phyloP scores from a whole-genome alignment of 2,329 filamentous ascomycete genomes.

The Diaporthe sp. region DNA sequence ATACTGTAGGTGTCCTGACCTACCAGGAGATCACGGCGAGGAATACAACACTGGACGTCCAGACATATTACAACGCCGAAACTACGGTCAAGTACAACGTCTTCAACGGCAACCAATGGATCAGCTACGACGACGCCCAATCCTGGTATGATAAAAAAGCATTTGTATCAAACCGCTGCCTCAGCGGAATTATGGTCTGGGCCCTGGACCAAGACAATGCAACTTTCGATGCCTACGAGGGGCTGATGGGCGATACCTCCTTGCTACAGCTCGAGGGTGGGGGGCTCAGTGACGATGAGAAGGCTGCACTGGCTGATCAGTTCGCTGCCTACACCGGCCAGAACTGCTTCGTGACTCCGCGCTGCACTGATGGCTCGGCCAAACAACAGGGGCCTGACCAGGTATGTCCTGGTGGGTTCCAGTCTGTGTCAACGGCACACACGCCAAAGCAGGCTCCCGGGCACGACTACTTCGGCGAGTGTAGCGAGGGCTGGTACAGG shows the following conservation, averaged over 20 bases:
- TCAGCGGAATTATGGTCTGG: slow-evolving; percentile 39
- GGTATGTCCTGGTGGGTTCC: slow-evolving; percentile 39
- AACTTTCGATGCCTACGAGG: slow-evolving; percentile 35
- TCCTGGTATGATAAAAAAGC: not conserved
- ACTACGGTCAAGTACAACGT: slow-evolving; percentile 34
- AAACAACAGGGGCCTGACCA: slow-evolving; percentile 36
- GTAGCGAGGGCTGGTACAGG: slow-evolving; percentile 39
- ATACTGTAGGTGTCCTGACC: slow-evolving; percentile 8
- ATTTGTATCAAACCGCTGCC: slow-evolving; percentile 36
- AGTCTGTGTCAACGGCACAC: slow-evolving; percentile 33
- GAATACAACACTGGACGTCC: not conserved
- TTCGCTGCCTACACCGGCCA: slow-evolving; percentile 41
- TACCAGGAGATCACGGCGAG: not conserved
- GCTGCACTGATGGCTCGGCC: slow-evolving; percentile 39
- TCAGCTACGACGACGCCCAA: slow-evolving; percentile 35
- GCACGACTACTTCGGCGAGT: slow-evolving; percentile 19
- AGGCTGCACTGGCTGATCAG: slow-evolving; percentile 32
- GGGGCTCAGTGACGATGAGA: not conserved
- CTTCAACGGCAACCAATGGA: slow-evolving; percentile 46
- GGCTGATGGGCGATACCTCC: slow-evolving; percentile 37
- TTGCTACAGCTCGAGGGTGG: slow-evolving; percentile 11
- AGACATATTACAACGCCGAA: not conserved
- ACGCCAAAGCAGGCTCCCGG: slow-evolving; percentile 26
- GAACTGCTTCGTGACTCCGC: slow-evolving; percentile 41
- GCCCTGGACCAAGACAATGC: slow-evolving; percentile 36